phyloP scores from a whole-genome alignment of 495 filamentous ascomycete species.

The Talaromyces adpressus region DNA sequence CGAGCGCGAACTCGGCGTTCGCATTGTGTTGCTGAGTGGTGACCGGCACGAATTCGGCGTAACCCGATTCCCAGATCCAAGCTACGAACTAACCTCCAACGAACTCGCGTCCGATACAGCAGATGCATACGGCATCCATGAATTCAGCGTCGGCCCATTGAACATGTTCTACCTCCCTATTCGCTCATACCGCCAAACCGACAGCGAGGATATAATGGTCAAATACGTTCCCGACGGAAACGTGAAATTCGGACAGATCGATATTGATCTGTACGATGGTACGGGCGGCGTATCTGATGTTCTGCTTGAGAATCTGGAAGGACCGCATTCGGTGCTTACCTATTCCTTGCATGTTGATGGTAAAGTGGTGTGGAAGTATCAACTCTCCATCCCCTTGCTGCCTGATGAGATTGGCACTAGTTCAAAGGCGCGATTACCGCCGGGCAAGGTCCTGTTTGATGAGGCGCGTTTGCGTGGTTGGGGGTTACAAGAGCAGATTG shows the following conservation, averaged over 20 bases:
- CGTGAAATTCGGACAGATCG: constrained; percentile 85
- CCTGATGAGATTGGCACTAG: neutral
- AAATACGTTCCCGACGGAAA: constrained; percentile 87
- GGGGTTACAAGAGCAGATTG: constrained; percentile 5
- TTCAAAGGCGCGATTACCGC: constrained; percentile 10
- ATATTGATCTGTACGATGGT: constrained; percentile 60
- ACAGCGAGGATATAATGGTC: constrained; percentile 68
- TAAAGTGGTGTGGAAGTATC: constrained; percentile 64
- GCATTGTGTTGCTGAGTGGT: constrained; percentile 79
- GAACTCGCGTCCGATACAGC: constrained; percentile 22
- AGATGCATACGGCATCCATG: constrained; percentile 54
- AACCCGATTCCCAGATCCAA: constrained; percentile 75
- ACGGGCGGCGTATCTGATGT: constrained; percentile 33
- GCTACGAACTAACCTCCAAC: constrained; percentile 15
- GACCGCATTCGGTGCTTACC: constrained; percentile 52
- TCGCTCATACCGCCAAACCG: constrained; percentile 72
- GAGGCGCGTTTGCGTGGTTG: constrained; percentile 3
- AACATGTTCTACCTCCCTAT: constrained; percentile 89
- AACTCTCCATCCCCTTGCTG: constrained; percentile 29
- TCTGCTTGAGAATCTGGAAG: constrained; percentile 10
- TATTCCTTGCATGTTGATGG: constrained; percentile 84
- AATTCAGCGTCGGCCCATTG: constrained; percentile 83
- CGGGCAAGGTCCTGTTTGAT: constrained; percentile 26
- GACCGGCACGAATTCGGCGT: constrained; percentile 95
- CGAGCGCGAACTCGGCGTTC: constrained; percentile 55